Percentiles rank a stretch among this genome's conserved stretches.
phyloP scores from a whole-genome alignment of 2,329 filamentous ascomycete species.

The Intubia oerlemansii region DNA sequence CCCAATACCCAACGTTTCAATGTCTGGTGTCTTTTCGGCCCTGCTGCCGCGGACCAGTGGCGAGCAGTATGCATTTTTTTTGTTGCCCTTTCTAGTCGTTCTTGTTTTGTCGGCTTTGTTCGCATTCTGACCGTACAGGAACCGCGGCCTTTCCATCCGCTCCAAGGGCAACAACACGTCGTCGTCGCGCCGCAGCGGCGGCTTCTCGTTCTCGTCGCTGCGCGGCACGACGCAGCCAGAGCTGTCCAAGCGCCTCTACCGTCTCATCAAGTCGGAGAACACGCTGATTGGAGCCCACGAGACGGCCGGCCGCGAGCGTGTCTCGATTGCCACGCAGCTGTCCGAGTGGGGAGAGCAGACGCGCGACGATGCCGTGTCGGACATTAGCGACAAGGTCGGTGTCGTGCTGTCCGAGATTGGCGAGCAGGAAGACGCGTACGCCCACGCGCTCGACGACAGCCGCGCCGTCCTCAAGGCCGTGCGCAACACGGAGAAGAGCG shows the following conservation, averaged over 20 bases:
- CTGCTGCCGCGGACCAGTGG: conserved; percentile 6
- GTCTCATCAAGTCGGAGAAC: conserved; percentile 90
- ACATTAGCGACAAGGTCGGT: conserved; percentile 88
- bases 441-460: conserved; percentile 71
- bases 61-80: conserved; percentile 5
- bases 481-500: conserved; percentile 83
- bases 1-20: not conserved
- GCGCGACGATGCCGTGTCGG: conserved; percentile 65
- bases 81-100: not conserved
- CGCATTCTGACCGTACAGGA: conserved; percentile 23
- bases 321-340: conserved; percentile 70
- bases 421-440: conserved; percentile 79
- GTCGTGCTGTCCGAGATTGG: conserved; percentile 83
- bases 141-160: conserved; percentile 53
- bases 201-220: conserved; percentile 71
- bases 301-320: conserved; percentile 61
- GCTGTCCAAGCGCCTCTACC: conserved; percentile 71
- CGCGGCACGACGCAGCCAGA: conserved; percentile 73
- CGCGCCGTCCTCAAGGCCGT: conserved; percentile 72
- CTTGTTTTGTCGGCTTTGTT: not conserved
- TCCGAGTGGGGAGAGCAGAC: conserved; percentile 95
- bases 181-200: conserved; percentile 17
- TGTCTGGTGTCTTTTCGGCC: not conserved
- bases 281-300: conserved; percentile 70
- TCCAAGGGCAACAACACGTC: conserved; percentile 29